These are phyloP conservation scores for Mytilinidion resinicola DNA, from an alignment of 495 filamentous ascomycete species.

Conservation along the genomic window DNA sequence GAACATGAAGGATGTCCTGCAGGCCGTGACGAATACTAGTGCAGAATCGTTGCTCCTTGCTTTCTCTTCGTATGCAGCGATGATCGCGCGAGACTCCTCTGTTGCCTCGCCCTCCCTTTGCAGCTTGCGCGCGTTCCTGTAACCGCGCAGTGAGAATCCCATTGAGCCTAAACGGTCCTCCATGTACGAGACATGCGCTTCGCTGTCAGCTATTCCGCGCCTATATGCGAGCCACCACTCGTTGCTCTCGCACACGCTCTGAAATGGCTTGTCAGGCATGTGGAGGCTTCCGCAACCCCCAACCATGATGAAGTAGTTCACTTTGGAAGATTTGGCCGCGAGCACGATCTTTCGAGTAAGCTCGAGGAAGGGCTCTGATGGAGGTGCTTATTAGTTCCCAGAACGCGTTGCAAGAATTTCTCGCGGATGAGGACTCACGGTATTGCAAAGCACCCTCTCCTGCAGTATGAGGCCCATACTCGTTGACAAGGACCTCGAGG, in stretches of 20 bases:
- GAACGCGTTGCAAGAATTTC: not conserved
- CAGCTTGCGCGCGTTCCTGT: slow-evolving; percentile 24
- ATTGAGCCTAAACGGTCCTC: slow-evolving; percentile 28
- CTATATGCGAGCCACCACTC: slow-evolving; percentile 31
- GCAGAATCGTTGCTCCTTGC: slow-evolving; percentile 20
- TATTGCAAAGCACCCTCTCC: slow-evolving; percentile 23
- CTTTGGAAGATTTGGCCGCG: slow-evolving; percentile 24
- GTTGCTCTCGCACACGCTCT: slow-evolving; percentile 21
- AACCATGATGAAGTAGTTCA: slow-evolving; percentile 29
- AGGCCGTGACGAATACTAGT: slow-evolving; percentile 27
- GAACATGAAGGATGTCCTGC: slow-evolving; percentile 26
- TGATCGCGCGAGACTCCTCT: slow-evolving; percentile 1
- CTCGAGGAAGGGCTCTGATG: slow-evolving; percentile 27
- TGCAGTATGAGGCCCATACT: slow-evolving; percentile 28
- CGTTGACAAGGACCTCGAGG: slow-evolving; percentile 28
- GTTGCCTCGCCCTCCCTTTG: slow-evolving; percentile 10
- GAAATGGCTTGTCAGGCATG: slow-evolving; percentile 11
- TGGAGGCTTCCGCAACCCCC: slow-evolving; percentile 29
- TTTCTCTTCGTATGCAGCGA: slow-evolving; percentile 20
- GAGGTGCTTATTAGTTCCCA: not conserved
- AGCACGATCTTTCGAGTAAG: slow-evolving; percentile 27
- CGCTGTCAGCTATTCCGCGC: slow-evolving; percentile 27
- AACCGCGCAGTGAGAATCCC: slow-evolving; percentile 18
- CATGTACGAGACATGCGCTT: slow-evolving; percentile 30
- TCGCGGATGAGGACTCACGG: slow-evolving; percentile 15